Base-by-base conservation (phyloP, 164 flowering plant species). In the Liquidambar formosana region DNA sequence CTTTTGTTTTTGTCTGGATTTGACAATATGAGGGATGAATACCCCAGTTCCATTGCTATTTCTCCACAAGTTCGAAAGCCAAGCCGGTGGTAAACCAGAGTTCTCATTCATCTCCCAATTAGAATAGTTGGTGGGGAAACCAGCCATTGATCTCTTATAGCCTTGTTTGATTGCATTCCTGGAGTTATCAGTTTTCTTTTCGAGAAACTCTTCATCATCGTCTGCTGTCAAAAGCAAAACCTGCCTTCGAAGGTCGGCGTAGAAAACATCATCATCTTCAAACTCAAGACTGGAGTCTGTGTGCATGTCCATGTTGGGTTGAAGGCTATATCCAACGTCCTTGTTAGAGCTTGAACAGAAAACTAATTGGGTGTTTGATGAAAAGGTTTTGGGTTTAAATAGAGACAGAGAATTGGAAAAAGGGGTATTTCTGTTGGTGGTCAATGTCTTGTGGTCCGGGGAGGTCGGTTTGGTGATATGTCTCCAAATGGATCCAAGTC, bases 41-140 rank as follows among this genome's bases (percentile, higher is more conserved):
- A 87, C 89, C 5, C 88, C 88, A 0, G 86, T 87, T 53, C 91
- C 86, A 54, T 75, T 83, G 33, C 78, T 73, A 47, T 45, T 64
- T 27, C 71, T 71, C 87, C 85, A 76, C 61, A 73, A 47, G 21
- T 73, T 81, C 57, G 22, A 26, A 26, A 82, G 66, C 81, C 82
- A 67, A 53, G 63, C 28, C 0, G 85, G 85, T 4, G 63, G 76
- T 1, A 69, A n/a, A 15, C 26, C 14, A 53, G 60, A 15, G 1
- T 19, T 49, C 52, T 76, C 72, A 18, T 28, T 58, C 22, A 56
- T 65, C 64, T 78, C 26, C 69, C 73, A 79, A 25, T 54, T 18
- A 61, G 73, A 73, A 69, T 71, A 73, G 63, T 77, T 64, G 26
- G 52, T 25, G 14, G 18, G 19, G 14, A 44, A 46, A 54, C 33